Evolutionary conservation across 768 basidiomycete genomes (phyloP).

Genomic region (Suillus bovinus): DNA sequence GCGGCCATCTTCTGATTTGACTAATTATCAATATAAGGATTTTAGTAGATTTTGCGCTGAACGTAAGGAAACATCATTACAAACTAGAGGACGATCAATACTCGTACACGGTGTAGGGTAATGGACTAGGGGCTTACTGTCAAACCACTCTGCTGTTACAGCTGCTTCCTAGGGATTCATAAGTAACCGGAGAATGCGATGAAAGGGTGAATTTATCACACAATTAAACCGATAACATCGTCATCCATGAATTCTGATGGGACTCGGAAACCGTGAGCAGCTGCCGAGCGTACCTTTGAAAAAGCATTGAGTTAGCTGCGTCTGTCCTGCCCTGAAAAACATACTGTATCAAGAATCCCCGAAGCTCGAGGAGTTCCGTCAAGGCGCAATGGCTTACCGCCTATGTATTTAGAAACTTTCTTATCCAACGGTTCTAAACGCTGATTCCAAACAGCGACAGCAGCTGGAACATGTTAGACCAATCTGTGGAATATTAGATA

Average conservation of each 20-base stretch:
- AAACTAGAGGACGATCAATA: slow-evolving; percentile 21
- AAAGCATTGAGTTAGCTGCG: slow-evolving; percentile 3
- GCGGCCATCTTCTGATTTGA: slow-evolving; percentile 73
- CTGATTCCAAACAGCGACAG: slow-evolving; percentile 62
- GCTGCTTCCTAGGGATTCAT: slow-evolving; percentile 56
- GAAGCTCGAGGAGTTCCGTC: slow-evolving; percentile 77
- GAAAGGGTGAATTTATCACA: slow-evolving; percentile 27
- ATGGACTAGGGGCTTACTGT: slow-evolving; percentile 38
- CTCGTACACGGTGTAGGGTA: neutral
- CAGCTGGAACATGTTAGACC: slow-evolving; percentile 42
- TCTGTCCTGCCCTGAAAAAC: neutral
- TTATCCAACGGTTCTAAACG: slow-evolving; percentile 61
- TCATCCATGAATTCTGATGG: slow-evolving; percentile 74
- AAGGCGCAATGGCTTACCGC: slow-evolving; percentile 67
- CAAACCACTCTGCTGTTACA: slow-evolving; percentile 79
- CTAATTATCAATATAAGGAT: slow-evolving; percentile 35
- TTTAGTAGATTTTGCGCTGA: slow-evolving; percentile 6
- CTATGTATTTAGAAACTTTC: slow-evolving; percentile 67
- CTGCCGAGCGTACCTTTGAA: slow-evolving; percentile 60
- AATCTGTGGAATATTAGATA: neutral
- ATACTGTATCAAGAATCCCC: slow-evolving; percentile 72
- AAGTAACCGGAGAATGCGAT: neutral
- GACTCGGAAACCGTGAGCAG: slow-evolving; percentile 69
- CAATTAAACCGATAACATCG: slow-evolving; percentile 56
- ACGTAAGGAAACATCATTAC: slow-evolving; percentile 16